Evolutionary conservation across 441 rosid genomes (phyloP).

Genomic region (Gossypium schwendimanii): DNA sequence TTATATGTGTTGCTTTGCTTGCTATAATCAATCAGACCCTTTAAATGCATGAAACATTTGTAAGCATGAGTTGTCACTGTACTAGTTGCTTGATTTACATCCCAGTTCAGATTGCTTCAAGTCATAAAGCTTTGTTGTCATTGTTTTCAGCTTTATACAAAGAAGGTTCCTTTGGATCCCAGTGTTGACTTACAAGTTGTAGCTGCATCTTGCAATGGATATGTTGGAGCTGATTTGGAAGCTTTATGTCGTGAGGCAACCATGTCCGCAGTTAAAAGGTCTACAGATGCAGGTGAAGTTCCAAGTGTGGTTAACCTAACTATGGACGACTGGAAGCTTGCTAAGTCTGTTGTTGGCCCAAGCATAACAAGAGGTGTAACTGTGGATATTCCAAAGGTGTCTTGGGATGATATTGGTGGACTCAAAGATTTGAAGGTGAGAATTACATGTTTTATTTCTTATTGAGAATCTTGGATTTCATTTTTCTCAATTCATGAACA

Average conservation of each 20-base stretch:
- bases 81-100: not conserved
- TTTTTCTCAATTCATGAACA: constrained; percentile 24
- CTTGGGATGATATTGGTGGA: constrained; percentile 93
- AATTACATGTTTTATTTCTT: constrained; percentile 9
- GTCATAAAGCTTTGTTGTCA: constrained; percentile 14
- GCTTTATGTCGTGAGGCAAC: constrained; percentile 86
- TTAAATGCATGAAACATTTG: not conserved
- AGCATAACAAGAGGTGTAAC: constrained; percentile 90
- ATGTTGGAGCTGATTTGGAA: constrained; percentile 94
- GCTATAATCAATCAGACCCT: not conserved
- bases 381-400: constrained; percentile 77
- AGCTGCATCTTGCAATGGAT: constrained; percentile 81
- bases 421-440: constrained; percentile 67
- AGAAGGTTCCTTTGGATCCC: constrained; percentile 52
- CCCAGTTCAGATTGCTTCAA: not conserved
- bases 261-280: constrained; percentile 47
- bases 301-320: constrained; percentile 32
- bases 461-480: not conserved
- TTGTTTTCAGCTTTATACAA: constrained; percentile 65
- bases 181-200: constrained; percentile 51
- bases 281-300: constrained; percentile 29
- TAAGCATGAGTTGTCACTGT: not conserved
- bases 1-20: not conserved
- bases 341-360: constrained; percentile 71
- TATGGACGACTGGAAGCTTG: constrained; percentile 58